Evolutionary conservation across 441 rosid genomes (phyloP), one percentile per base, ranked within the genome.

Genomic region (Erysimum cheiri): DNA sequence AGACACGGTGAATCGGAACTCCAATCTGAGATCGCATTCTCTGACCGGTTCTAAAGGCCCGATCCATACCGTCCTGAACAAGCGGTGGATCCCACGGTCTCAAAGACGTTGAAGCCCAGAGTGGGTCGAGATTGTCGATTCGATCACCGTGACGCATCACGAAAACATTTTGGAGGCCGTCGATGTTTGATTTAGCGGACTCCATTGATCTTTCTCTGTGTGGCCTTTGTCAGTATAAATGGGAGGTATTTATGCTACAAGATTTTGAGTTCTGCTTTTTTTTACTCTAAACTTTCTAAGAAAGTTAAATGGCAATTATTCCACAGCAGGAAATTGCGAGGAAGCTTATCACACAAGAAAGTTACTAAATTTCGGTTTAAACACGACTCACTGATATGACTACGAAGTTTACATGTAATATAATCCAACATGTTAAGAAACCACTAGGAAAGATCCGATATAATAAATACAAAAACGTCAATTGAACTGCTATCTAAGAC

Each of bases 111-210:
- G 74, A 29, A 10, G 53, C 55, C 98, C 98, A 93, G 1, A 52
- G 63, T 17, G 86, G 86, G 4, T 87, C 87, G 22, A 76, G 62
- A 73, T 80, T 63, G 71, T 93, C 98, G 19, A 84, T 24, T 8
- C 98, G 87, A 68, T 93, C 97, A 29, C 97, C 96, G 75, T 93
- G 98, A 48, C 98, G 80, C 95, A 91, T 84, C 35, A 93, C 89
- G 64, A 93, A 72, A 39, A 93, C 84, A 79, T 85, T 78, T 69
- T 93, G 98, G 66, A 63, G 50, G 49, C 73, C 49, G 15, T 22
- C 0, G 3, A 9, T 53, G 50, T 55, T 47, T 19, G 33, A 14
- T 47, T 56, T 74, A 55, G 60, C 32, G 19, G 14, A 47, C 44
- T 64, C 79, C 79, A 69, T 75, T 55, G 50, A 19, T 73, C 56